Conservation (phyloP, 2,329 filamentous ascomycete genomes). For the Didymella arachidicola region DNA sequence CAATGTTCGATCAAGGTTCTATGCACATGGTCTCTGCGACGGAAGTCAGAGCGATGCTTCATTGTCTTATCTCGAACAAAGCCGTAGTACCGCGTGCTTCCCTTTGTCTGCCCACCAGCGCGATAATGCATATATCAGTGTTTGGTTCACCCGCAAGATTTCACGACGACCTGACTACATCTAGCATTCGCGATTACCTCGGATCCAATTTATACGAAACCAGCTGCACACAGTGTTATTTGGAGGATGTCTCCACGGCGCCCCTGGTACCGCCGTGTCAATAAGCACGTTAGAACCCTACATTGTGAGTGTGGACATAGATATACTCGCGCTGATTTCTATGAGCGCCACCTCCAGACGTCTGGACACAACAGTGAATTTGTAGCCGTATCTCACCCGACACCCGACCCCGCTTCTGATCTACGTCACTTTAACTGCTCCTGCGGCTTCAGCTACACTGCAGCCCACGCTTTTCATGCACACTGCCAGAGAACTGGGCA, state of each 20-base stretch:
- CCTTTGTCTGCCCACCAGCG: neutral
- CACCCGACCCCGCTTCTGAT: neutral
- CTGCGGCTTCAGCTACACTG: constrained; percentile 2
- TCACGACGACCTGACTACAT: neutral
- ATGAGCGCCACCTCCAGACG: neutral
- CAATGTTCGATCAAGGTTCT: neutral
- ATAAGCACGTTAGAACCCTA: constrained; percentile 6
- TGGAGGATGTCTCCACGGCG: constrained; percentile 1
- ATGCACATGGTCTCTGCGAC: neutral
- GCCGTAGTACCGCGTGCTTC: neutral
- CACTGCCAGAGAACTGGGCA: neutral
- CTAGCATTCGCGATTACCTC: neutral
- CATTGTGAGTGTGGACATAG: constrained; percentile 5
- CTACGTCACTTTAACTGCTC: constrained; percentile 8
- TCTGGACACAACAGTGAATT: constrained; percentile 2
- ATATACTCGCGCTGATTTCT: constrained; percentile 7
- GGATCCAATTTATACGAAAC: neutral
- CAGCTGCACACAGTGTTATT: neutral
- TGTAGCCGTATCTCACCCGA: constrained; percentile 1
- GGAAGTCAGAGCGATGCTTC: neutral
- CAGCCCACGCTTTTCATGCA: neutral
- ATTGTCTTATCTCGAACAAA: neutral
- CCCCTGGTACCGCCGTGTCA: neutral
- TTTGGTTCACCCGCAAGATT: neutral
- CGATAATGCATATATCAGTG: neutral